A percentile compares a stretch with the other conserved stretches of the same genome.
Evolutionary conservation across 2,329 filamentous ascomycete genomes (phyloP).

Genomic region (Phialocephala subalpina): DNA sequence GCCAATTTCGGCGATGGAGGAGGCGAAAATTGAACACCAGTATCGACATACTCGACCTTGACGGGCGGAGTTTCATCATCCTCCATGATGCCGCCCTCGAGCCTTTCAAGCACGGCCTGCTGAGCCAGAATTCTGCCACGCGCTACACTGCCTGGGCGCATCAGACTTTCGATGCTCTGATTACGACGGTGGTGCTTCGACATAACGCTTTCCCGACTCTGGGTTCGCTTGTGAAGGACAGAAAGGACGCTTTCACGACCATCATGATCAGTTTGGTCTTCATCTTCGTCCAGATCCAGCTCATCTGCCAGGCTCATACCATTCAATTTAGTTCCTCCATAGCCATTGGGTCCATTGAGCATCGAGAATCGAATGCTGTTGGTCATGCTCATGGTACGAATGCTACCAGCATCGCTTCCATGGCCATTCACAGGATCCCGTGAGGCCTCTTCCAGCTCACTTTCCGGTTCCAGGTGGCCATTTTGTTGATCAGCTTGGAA

Average conservation of each 20-base stretch:
- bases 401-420: conserved; percentile 74
- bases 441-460: conserved; percentile 66
- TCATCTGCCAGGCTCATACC: conserved; percentile 89
- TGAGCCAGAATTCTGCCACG: conserved; percentile 63
- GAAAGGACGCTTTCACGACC: conserved; percentile 70
- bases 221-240: conserved; percentile 58
- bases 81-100: conserved; percentile 60
- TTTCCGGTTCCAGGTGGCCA: conserved; percentile 54
- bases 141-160: conserved; percentile 61
- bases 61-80: conserved; percentile 54
- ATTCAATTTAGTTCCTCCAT: conserved; percentile 62
- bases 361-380: conserved; percentile 78
- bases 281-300: conserved; percentile 82
- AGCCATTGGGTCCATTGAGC: conserved; percentile 62
- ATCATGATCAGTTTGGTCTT: conserved; percentile 76
- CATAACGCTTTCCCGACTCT: conserved; percentile 64
- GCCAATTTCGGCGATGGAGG: conserved; percentile 73
- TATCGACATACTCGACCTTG: conserved; percentile 71
- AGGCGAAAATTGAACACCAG: conserved; percentile 84
- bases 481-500: conserved; percentile 65
- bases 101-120: conserved; percentile 61
- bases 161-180: conserved; percentile 65
- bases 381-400: conserved; percentile 77
- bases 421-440: conserved; percentile 64
- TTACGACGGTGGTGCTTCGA: conserved; percentile 61